These are phyloP conservation scores for Trichoderma gracile DNA, from an alignment of 2,329 filamentous ascomycete species.

Conservation along the genomic window DNA sequence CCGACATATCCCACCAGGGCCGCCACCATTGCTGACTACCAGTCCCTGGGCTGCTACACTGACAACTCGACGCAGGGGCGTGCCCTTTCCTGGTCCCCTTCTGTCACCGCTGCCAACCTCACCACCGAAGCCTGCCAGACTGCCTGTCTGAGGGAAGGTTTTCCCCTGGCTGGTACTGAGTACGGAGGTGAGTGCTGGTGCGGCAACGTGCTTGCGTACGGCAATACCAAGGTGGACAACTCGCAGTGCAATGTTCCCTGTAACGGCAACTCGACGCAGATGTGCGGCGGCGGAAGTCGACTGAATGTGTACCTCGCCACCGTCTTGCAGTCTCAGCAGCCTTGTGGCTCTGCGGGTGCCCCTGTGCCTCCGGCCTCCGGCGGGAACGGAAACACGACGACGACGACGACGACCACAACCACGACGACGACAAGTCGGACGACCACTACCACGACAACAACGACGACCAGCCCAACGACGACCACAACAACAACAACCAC, in stretches of 20 bases:
- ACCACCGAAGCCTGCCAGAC: slow-evolving; percentile 47
- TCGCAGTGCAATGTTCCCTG: slow-evolving; percentile 54
- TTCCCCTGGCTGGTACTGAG: slow-evolving; percentile 52
- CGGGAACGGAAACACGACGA: not conserved
- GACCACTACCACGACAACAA: slow-evolving; percentile 2
- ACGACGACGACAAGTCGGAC: not conserved
- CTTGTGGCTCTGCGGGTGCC: slow-evolving; percentile 42
- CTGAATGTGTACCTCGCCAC: slow-evolving; percentile 51
- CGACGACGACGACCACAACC: not conserved
- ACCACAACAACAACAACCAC: slow-evolving; percentile 38
- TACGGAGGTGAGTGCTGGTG: slow-evolving; percentile 50
- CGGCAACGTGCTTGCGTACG: slow-evolving; percentile 54
- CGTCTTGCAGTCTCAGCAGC: slow-evolving; percentile 52
- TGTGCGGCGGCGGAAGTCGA: slow-evolving; percentile 47
- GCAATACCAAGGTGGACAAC: slow-evolving; percentile 40
- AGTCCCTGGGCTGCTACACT: slow-evolving; percentile 62
- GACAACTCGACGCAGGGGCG: slow-evolving; percentile 46
- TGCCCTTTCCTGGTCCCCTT: slow-evolving; percentile 48
- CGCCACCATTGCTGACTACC: slow-evolving; percentile 54
- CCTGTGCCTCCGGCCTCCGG: slow-evolving; percentile 15
- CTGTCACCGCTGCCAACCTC: slow-evolving; percentile 40
- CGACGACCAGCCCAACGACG: slow-evolving; percentile 33
- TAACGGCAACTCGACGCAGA: slow-evolving; percentile 46
- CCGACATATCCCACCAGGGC: slow-evolving; percentile 50
- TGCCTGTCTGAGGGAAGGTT: slow-evolving; percentile 47